A percentile compares a stretch with the other conserved stretches of the same genome.
Conservation (phyloP, 257 asterid genomes). For the Mitragyna speciosa region DNA sequence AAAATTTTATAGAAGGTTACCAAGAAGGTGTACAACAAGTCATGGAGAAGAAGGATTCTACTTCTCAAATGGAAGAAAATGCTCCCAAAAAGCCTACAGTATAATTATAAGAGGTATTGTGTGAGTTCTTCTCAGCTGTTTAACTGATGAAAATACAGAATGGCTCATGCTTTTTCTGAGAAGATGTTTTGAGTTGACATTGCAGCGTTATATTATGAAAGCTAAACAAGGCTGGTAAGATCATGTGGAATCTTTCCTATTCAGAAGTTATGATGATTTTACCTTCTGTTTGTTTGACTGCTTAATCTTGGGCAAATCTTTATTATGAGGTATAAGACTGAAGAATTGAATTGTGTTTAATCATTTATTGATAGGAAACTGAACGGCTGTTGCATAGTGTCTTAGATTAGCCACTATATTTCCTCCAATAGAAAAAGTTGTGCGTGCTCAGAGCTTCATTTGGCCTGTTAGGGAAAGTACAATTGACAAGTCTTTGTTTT, state of each 20-base stretch:
- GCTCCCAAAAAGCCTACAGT: conserved; percentile 33
- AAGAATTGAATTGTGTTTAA: neutral
- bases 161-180: conserved; percentile 6
- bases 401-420: neutral
- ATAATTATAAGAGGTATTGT: neutral
- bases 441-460: neutral
- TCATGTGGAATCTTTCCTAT: neutral
- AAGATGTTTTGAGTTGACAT: neutral
- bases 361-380: neutral
- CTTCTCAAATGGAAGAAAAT: conserved; percentile 34
- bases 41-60: conserved; percentile 61
- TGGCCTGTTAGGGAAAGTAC: neutral
- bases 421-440: neutral
- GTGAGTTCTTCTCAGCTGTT: no score
- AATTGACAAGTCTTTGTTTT: neutral
- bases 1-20: conserved; percentile 84
- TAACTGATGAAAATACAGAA: no score
- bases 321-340: neutral
- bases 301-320: neutral
- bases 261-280: neutral
- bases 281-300: neutral
- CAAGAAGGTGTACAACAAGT: conserved; percentile 86
- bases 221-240: neutral
- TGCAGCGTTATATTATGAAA: neutral
- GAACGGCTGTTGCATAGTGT: neutral